A percentile compares a stretch with the other conserved stretches of the same genome.
phyloP scores from a whole-genome alignment of 495 filamentous ascomycete species.

The Trichoderma orchidacearum region DNA sequence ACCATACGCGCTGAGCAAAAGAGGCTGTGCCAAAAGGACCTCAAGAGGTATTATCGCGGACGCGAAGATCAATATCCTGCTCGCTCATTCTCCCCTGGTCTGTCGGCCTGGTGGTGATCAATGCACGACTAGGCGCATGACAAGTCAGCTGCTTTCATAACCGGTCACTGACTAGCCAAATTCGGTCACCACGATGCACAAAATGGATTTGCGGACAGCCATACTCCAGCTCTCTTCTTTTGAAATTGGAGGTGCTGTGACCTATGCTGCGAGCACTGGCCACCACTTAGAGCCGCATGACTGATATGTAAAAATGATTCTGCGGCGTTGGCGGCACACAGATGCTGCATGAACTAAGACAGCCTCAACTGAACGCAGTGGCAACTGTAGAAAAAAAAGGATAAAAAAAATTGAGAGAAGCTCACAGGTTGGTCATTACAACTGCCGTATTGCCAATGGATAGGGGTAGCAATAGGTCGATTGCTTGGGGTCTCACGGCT shows the following conservation, averaged over 20 bases:
- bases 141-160: neutral
- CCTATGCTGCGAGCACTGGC: neutral
- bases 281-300: neutral
- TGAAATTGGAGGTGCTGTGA: neutral
- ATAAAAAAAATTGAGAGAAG: too few relatives aligned
- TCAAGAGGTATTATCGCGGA: neutral
- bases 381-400: neutral
- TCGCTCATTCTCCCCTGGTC: neutral
- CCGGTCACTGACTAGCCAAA: neutral
- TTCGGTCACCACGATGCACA: neutral
- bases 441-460: neutral
- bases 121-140: neutral
- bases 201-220: neutral
- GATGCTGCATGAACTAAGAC: neutral
- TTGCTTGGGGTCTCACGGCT: too few relatives aligned
- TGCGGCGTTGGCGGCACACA: neutral
- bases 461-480: too few relatives aligned
- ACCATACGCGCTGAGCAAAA: too few relatives aligned
- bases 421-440: neutral
- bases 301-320: neutral
- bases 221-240: neutral
- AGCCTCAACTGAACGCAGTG: neutral
- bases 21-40: too few relatives aligned
- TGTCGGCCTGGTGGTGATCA: neutral
- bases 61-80: neutral